Percentiles rank a stretch among this genome's conserved stretches.
Conservation (phyloP, 768 basidiomycete genomes). For the Suillus weaverae region DNA sequence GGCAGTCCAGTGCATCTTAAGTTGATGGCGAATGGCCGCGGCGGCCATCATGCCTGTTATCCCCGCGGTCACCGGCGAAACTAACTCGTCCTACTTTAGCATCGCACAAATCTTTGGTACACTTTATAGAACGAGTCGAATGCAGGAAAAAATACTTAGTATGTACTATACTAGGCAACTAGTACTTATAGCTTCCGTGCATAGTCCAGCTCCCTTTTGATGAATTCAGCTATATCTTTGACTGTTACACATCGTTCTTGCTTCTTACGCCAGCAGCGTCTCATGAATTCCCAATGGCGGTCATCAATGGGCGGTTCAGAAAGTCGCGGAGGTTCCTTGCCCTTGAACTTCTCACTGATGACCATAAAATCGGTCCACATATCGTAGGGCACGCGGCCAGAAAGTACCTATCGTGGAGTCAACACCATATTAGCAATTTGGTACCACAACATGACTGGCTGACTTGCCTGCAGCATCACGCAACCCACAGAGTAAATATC, state of each 20-base stretch:
- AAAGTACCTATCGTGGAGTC: slow-evolving; percentile 1
- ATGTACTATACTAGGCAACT: background rate
- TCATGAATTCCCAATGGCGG: slow-evolving; percentile 10
- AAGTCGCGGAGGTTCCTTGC: background rate
- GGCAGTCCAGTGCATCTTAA: too few species aligned
- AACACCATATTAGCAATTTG: background rate
- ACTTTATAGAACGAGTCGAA: background rate
- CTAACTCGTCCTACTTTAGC: background rate
- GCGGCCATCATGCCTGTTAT: background rate
- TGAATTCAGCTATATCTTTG: background rate
- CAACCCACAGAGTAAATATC: slow-evolving; percentile 25
- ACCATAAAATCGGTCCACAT: slow-evolving; percentile 2
- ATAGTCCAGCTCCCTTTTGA: background rate
- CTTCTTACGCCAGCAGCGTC: slow-evolving; percentile 6
- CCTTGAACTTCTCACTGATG: background rate
- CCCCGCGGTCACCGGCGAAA: background rate
- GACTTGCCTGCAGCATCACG: slow-evolving; percentile 21
- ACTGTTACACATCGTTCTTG: background rate
- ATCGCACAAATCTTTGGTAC: background rate
- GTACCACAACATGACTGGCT: background rate
- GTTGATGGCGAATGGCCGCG: too few species aligned
- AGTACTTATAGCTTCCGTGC: background rate
- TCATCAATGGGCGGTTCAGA: background rate
- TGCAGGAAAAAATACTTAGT: background rate
- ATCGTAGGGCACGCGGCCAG: slow-evolving; percentile 10